Evolutionary conservation across 2,329 filamentous ascomycete genomes (phyloP).

Genomic region (Fusarium sublunatum): DNA sequence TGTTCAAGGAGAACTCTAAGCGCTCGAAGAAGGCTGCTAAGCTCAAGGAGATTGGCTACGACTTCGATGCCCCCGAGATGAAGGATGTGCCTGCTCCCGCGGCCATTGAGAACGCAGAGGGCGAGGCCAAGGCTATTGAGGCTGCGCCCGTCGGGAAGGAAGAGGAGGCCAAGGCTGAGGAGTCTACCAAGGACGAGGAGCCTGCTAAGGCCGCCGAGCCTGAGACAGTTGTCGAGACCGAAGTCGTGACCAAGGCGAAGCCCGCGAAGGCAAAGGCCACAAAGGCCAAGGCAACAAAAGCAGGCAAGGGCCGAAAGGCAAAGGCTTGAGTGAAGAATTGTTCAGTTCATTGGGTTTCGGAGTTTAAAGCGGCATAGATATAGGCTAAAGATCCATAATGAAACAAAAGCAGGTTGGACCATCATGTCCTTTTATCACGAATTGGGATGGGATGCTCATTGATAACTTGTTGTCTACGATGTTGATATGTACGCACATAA

Average conservation of each 20-base stretch:
- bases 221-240: slow-evolving; percentile 41
- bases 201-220: slow-evolving; percentile 38
- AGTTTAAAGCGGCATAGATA: slow-evolving; percentile 46
- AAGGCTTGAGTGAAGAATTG: slow-evolving; percentile 50
- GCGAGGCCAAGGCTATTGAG: slow-evolving; percentile 52
- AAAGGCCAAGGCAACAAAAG: slow-evolving; percentile 41
- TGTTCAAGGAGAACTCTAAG: slow-evolving; percentile 77
- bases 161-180: slow-evolving; percentile 43
- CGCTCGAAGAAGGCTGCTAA: slow-evolving; percentile 76
- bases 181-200: slow-evolving; percentile 37
- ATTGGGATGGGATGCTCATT: background rate
- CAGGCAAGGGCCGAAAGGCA: slow-evolving; percentile 51
- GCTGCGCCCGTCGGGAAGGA: slow-evolving; percentile 51
- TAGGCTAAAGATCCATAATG: slow-evolving; percentile 45
- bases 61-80: slow-evolving; percentile 79
- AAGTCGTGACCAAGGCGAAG: slow-evolving; percentile 44
- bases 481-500: slow-evolving; percentile 67
- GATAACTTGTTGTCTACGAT: slow-evolving; percentile 12
- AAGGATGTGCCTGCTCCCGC: slow-evolving; percentile 65
- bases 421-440: slow-evolving; percentile 33
- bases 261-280: slow-evolving; percentile 50
- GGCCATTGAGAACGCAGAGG: slow-evolving; percentile 51
- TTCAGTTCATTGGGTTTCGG: slow-evolving; percentile 35
- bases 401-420: slow-evolving; percentile 42
- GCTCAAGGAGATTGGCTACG: slow-evolving; percentile 84